phyloP scores from a whole-genome alignment of 2,329 filamentous ascomycete species.

The Botryotinia calthae region DNA sequence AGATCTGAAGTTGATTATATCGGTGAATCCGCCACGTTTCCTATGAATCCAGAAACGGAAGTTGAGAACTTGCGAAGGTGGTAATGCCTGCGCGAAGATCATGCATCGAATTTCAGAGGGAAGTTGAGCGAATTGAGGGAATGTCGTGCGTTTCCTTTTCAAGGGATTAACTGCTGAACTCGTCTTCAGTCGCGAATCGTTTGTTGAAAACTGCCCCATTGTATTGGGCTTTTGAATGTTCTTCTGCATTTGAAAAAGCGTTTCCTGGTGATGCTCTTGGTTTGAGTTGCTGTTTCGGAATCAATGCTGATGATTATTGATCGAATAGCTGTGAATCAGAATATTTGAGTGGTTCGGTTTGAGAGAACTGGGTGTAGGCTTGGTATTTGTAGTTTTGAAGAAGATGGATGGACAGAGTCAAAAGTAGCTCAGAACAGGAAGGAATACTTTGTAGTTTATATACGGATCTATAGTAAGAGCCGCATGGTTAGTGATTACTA shows the following conservation, averaged over 20 bases:
- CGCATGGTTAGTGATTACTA: background rate
- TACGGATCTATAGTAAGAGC: background rate
- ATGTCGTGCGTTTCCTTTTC: accelerated
- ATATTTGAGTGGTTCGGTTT: background rate
- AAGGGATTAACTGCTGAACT: no score
- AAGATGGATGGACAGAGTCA: background rate
- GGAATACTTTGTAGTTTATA: accelerated
- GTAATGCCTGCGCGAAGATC: background rate
- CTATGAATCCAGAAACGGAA: background rate
- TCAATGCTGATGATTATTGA: background rate
- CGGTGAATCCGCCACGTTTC: background rate
- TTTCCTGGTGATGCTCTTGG: background rate
- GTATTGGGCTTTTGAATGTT: background rate
- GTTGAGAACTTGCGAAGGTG: background rate
- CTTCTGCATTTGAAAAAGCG: background rate
- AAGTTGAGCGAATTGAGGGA: background rate
- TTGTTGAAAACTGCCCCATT: background rate
- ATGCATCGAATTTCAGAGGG: background rate
- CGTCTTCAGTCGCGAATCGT: accelerated
- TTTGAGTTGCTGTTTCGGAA: background rate
- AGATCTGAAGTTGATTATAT: background rate
- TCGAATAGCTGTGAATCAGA: background rate
- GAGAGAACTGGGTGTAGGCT: background rate
- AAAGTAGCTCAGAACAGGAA: background rate
- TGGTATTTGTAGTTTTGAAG: background rate